Base-by-base conservation (phyloP, 2,329 filamentous ascomycete genomes). In the Alternaria consortialis region DNA sequence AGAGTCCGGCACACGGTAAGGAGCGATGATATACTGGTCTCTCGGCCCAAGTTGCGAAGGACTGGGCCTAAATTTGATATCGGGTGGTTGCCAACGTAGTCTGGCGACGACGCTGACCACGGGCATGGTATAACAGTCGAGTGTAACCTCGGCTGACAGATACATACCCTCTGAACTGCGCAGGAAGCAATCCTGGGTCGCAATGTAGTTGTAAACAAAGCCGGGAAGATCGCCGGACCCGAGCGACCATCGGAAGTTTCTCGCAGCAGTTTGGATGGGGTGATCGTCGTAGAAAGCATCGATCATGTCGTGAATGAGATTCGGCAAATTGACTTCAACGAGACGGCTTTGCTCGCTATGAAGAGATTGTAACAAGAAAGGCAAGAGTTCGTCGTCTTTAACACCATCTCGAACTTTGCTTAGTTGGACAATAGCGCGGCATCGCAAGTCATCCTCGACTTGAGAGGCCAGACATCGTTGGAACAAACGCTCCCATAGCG, bases 101-200 rank as follows among this genome's bases (percentile, higher is more conserved):
- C 68, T 48, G 7, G 65, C 70, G 25, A 56, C 44, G 11, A 76
- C 59, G 2, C n/a, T 37, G 11, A 71, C 25, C 11, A 52, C 25
- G 8, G 51, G 62, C 31, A 60, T 42, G n/a, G 23, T 43, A 13
- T 48, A 57, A 17, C n/a, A 58, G 15, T 59, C 52, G 2, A 55
- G 44, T 6, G 60, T 56, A 36, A 73, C 61, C 2, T 58, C 34
- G 20, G 74, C 56, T 7, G 63, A 54, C 3, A 79, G 5, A 34
- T 51, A 62, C 11, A 67, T 63, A 2, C 53, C 60, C 2, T 59
- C 55, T 11, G 47, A 62, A 1, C 56, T 62, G 23, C 73, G 58
- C 4, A 62, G 7, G 54, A 79, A 76, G 54, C 75, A 79, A 40
- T 79, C 76, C 17, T 73, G 74, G 1, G 69, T 71, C 2, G 67